Conservation (phyloP, 1,139 yeast genomes). For the Kurtzmaniella quercitrusa region DNA sequence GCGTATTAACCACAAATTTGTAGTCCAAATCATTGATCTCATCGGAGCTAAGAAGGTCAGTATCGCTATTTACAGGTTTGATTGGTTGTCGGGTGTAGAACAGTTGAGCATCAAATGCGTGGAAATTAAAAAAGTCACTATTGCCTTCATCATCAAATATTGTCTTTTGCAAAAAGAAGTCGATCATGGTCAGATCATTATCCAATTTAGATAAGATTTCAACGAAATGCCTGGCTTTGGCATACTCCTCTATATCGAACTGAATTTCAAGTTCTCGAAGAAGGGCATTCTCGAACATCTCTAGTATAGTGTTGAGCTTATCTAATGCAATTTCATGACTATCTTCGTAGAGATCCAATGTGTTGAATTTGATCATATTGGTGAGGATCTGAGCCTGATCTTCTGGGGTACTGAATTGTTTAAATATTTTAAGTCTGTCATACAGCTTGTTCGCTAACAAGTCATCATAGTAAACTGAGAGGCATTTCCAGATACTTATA, state of each 20-base stretch:
- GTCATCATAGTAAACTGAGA: conserved; percentile 46
- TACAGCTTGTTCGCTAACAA: conserved; percentile 43
- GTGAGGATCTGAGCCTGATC: conserved; percentile 45
- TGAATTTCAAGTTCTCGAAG: conserved; percentile 65
- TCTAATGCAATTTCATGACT: conserved; percentile 35
- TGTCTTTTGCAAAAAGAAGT: conserved; percentile 44
- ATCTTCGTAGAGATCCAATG: conserved; percentile 33
- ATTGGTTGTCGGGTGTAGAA: conserved; percentile 15
- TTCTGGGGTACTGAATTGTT: conserved; percentile 44
- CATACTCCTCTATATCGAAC: conserved; percentile 49
- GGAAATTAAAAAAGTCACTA: conserved; percentile 27
- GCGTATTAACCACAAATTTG: conserved; percentile 13
- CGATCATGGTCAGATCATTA: conserved; percentile 43
- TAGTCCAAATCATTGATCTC: conserved; percentile 1
- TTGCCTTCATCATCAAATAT: conserved; percentile 36
- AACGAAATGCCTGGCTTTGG: conserved; percentile 31
- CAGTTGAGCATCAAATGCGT: conserved; percentile 17
- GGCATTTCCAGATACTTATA: conserved; percentile 35
- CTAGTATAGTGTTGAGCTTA: conserved; percentile 55
- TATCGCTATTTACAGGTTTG: conserved; percentile 5
- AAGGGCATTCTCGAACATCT: conserved; percentile 70
- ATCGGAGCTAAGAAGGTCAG: conserved; percentile 3
- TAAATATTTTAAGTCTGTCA: conserved; percentile 45
- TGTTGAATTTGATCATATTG: conserved; percentile 36
- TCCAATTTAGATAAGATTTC: conserved; percentile 32